Percentiles rank a stretch among this genome's conserved stretches.
Evolutionary conservation across 495 filamentous ascomycete genomes (phyloP).

Genomic region (Aspergillus taichungensis): DNA sequence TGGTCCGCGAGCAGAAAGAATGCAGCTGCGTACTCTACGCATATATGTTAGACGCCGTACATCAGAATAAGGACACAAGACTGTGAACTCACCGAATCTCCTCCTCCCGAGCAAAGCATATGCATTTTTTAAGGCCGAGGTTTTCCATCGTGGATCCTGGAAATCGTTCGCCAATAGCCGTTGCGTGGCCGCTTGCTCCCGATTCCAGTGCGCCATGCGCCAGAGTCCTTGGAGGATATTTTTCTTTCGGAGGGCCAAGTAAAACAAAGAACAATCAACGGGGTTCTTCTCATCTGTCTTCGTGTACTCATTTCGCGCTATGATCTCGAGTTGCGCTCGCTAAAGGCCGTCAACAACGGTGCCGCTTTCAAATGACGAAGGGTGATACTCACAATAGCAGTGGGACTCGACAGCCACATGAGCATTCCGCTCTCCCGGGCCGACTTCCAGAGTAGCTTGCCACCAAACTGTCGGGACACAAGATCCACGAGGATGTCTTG

Average conservation of each 20-base stretch:
- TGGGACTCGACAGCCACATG: slow-evolving; percentile 81
- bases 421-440: slow-evolving; percentile 85
- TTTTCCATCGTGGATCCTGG: slow-evolving; percentile 74
- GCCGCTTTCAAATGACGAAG: neutral
- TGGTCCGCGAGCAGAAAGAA: slow-evolving; percentile 92
- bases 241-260: slow-evolving; percentile 87
- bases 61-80: neutral
- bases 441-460: slow-evolving; percentile 71
- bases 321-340: slow-evolving; percentile 73
- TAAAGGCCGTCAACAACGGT: slow-evolving; percentile 26
- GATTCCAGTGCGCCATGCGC: slow-evolving; percentile 90
- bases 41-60: slow-evolving; percentile 2
- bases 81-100: slow-evolving; percentile 58
- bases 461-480: slow-evolving; percentile 71
- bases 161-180: slow-evolving; percentile 82
- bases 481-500: slow-evolving; percentile 91
- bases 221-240: slow-evolving; percentile 84
- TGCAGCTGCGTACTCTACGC: slow-evolving; percentile 80
- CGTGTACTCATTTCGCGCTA: slow-evolving; percentile 90
- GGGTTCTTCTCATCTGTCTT: slow-evolving; percentile 83
- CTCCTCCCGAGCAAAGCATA: slow-evolving; percentile 92
- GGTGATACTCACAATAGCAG: slow-evolving; percentile 58
- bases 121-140: slow-evolving; percentile 89
- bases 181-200: slow-evolving; percentile 71
- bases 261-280: slow-evolving; percentile 87